phyloP scores from a whole-genome alignment of 306 rosid genomes.

The Cajanus cajan region DNA sequence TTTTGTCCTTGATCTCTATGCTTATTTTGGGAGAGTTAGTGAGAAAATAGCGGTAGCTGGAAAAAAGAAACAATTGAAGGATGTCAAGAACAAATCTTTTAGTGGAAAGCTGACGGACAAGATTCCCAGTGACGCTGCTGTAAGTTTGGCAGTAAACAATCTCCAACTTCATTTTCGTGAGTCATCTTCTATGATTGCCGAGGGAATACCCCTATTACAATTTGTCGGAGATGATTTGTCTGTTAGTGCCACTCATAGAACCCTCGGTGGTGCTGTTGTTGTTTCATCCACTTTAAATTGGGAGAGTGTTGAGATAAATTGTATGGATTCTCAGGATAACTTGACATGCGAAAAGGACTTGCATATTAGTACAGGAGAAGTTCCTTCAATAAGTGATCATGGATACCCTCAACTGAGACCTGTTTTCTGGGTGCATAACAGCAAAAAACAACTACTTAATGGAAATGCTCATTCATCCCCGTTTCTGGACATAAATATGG shows the following conservation, averaged over 20 bases:
- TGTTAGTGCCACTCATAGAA: constrained; percentile 74
- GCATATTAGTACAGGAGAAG: constrained; percentile 42
- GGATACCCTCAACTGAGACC: constrained; percentile 71
- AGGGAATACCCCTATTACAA: too few relatives aligned
- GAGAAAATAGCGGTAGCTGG: constrained; percentile 72
- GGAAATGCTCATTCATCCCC: constrained; percentile 48
- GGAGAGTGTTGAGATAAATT: too few relatives aligned
- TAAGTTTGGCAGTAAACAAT: too few relatives aligned
- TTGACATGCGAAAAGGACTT: too few relatives aligned
- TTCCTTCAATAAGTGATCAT: constrained; percentile 42
- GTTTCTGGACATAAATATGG: constrained; percentile 60
- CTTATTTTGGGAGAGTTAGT: constrained; percentile 72
- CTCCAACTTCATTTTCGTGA: too few relatives aligned
- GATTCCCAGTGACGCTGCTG: too few relatives aligned
- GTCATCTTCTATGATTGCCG: constrained; percentile 44
- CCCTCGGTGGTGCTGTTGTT: constrained; percentile 88
- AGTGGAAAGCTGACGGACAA: constrained; percentile 53
- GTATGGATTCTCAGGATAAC: too few relatives aligned
- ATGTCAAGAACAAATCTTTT: constrained; percentile 22
- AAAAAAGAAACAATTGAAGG: constrained; percentile 45
- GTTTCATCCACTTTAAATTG: constrained; percentile 75
- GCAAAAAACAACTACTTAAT: constrained; percentile 34
- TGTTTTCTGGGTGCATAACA: constrained; percentile 80
- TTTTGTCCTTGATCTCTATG: constrained; percentile 80
- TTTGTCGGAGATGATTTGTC: constrained; percentile 71